Conservation (phyloP, 352 stramenopile genomes). For the Phytophthora fragariaefolia region DNA sequence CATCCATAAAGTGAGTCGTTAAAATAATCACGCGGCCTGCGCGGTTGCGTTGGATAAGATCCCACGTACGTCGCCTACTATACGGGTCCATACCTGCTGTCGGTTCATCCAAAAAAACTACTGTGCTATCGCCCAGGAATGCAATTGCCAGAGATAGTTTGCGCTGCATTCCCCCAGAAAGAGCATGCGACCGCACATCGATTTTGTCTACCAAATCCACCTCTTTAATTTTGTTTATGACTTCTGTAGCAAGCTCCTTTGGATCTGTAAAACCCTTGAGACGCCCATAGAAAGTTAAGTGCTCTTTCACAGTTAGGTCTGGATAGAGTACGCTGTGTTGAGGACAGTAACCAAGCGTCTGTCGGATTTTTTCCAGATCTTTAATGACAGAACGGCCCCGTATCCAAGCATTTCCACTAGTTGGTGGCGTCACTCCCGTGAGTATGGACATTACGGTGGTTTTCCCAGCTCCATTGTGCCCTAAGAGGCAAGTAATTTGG, state of each 20-base stretch:
- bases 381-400: conserved; percentile 58
- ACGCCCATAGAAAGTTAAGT: conserved; percentile 93
- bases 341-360: conserved; percentile 94
- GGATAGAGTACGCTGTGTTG: conserved; percentile 98
- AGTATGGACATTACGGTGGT: conserved; percentile 86
- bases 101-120: conserved; percentile 90
- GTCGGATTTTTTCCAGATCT: conserved; percentile 91
- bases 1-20: conserved; percentile 93
- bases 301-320: conserved; percentile 95
- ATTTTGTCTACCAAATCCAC: conserved; percentile 93
- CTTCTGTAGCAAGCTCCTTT: conserved; percentile 20
- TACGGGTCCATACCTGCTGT: conserved; percentile 96
- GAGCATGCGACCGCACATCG: conserved; percentile 46
- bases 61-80: conserved; percentile 83
- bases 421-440: conserved; percentile 71
- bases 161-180: conserved; percentile 85
- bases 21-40: conserved; percentile 82
- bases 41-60: conserved; percentile 77
- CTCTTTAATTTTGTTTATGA: conserved; percentile 79
- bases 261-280: conserved; percentile 85
- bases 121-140: conserved; percentile 70
- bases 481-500: conserved; percentile 94
- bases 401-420: conserved; percentile 63
- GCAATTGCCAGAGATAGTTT: conserved; percentile 82
- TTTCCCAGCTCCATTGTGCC: conserved; percentile 96